Evolutionary conservation across 768 basidiomycete species (phyloP).

Genomic region (Kwoniella shandongensis): DNA sequence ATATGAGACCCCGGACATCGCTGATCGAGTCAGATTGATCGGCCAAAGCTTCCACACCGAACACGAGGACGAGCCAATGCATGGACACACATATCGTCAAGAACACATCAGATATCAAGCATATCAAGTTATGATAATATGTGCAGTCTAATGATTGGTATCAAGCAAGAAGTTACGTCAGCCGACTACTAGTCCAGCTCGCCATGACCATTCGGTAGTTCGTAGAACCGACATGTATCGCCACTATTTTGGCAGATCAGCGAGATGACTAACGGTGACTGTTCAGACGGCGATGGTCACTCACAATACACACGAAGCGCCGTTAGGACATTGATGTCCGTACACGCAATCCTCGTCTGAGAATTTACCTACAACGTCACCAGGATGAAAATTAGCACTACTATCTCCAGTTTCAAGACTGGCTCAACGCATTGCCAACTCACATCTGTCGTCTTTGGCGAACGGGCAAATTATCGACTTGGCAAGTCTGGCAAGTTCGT

Average conservation of each 20-base stretch:
- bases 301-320: conserved; percentile 35
- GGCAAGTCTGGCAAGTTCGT: conserved; percentile 35
- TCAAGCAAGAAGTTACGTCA: too few species aligned
- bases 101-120: too few species aligned
- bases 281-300: conserved; percentile 5
- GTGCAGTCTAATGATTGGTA: too few species aligned
- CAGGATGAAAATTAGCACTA: background rate
- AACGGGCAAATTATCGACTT: conserved; percentile 46
- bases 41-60: too few species aligned
- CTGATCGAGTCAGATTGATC: too few species aligned
- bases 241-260: conserved; percentile 15
- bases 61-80: too few species aligned
- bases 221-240: conserved; percentile 29
- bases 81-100: too few species aligned
- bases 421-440: too few species aligned
- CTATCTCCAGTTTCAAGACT: background rate
- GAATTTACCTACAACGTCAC: conserved; percentile 17
- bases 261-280: background rate
- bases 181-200: conserved; percentile 21
- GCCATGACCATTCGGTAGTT: conserved; percentile 32
- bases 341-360: conserved; percentile 45
- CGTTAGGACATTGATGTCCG: conserved; percentile 42
- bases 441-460: conserved; percentile 32
- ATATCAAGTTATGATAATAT: too few species aligned
- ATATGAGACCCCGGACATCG: too few species aligned